These are phyloP conservation scores for Ochromonas danica DNA, from an alignment of 108 stramenopile genomes.

Conservation along the genomic window DNA sequence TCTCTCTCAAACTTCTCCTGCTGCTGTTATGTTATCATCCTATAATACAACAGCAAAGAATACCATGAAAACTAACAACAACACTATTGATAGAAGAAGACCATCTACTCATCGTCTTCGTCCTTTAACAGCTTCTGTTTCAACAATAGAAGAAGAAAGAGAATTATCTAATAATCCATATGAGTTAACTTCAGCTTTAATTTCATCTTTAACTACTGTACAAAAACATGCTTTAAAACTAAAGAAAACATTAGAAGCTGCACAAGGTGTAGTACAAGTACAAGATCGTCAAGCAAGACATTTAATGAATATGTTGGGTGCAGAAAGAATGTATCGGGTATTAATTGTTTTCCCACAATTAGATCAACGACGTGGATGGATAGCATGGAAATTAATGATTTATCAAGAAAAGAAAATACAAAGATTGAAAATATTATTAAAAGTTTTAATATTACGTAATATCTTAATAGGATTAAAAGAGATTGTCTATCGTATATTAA, in stretches of 20 bases:
- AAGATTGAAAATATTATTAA: background rate
- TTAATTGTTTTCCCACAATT: background rate
- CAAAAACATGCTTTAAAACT: background rate
- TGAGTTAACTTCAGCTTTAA: background rate
- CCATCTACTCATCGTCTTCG: no score
- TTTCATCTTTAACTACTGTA: background rate
- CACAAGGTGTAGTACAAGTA: background rate
- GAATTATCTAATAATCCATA: background rate
- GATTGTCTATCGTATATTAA: background rate
- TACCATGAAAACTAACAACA: no score
- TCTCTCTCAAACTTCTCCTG: no score
- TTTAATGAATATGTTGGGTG: background rate
- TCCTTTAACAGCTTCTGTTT: no score
- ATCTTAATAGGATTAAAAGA: background rate
- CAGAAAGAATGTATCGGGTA: background rate
- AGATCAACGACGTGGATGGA: background rate
- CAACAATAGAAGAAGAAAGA: no score
- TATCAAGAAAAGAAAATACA: background rate
- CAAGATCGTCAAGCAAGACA: background rate
- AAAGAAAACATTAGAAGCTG: background rate
- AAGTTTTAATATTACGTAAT: background rate
- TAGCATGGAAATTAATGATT: background rate
- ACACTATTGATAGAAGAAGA: no score
- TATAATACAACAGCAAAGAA: no score
- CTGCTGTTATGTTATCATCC: no score